These are phyloP conservation scores for Theobroma grandiflorum DNA, from an alignment of 441 rosid genomes.

Conservation along the genomic window DNA sequence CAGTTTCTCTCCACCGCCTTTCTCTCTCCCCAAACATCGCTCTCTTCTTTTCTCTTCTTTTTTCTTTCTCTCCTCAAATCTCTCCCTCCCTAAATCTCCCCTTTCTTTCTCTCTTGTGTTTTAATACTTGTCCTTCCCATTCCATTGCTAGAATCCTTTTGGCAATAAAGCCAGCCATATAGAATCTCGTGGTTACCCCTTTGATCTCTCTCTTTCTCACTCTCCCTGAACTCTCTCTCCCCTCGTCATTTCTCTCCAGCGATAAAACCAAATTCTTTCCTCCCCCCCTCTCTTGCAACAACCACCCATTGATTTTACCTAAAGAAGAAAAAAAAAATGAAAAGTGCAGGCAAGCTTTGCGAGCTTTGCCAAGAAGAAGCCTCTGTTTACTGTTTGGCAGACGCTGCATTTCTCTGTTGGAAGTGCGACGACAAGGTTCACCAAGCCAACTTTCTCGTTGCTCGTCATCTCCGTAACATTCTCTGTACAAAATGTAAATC, in stretches of 20 bases:
- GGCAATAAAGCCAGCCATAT: not conserved
- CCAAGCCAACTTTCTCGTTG: conserved; percentile 69
- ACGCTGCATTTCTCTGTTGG: conserved; percentile 66
- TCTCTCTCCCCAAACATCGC: conserved; percentile 26
- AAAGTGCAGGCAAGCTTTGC: conserved; percentile 35
- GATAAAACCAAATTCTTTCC: not conserved
- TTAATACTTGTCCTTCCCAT: not conserved
- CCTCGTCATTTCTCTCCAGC: not conserved
- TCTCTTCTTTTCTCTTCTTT: conserved; percentile 2
- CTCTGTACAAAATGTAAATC: conserved; percentile 54
- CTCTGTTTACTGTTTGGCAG: conserved; percentile 57
- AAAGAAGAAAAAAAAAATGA: not conserved
- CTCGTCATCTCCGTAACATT: conserved; percentile 62
- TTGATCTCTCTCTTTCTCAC: not conserved
- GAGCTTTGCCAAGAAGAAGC: conserved; percentile 63
- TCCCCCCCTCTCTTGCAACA: no score
- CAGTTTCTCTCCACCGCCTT: conserved; percentile 23
- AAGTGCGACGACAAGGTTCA: conserved; percentile 64
- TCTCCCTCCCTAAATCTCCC: conserved; percentile 21
- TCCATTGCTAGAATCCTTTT: conserved; percentile 4
- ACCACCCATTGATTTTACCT: no score
- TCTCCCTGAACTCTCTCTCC: not conserved
- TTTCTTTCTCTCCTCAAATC: conserved; percentile 16
- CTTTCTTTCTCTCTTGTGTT: not conserved
- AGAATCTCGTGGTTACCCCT: not conserved